Base-by-base conservation (phyloP, 768 basidiomycete species). In the Leccinum variicolor region DNA sequence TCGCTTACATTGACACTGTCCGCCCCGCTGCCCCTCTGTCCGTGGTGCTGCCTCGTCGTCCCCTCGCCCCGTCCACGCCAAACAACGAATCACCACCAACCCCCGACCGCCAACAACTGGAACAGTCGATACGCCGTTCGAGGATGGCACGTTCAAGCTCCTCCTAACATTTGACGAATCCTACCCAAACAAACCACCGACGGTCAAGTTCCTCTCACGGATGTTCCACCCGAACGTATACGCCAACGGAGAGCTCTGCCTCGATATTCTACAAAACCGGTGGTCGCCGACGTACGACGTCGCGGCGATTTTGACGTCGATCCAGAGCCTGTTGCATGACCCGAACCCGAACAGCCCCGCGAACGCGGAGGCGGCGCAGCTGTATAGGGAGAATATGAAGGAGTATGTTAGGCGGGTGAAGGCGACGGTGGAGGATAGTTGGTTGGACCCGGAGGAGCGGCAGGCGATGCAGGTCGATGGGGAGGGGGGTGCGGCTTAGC, bases 171-270 rank as follows among this genome's bases (percentile, higher is more conserved):
- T 99, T 66, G 95, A 98, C 71, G 97, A 99, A 67, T 90, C 92
- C 7, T 99, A 99, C 74, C 97, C 97, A 15, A 99, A 97, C 80
- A 98, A 98, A 71, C 94, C 97, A 0, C 97, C 97, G 3, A 89
- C 91, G 6, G 96, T 99, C 65, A 94, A 94, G 69, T 99, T 99
- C 80, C 84, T 98, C 31, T 94, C 92, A 36, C 81, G 89, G 62
- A 98, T 98, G 96, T 98, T 99, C 77, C 96, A 99, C 72, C 97
- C 97, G 0, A 99, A 98, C 76, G 95, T 99, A 10, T 99, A 98
- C 74, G 90, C 91, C 47, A 98, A 97, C 66, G 97, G 97, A 60
- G 96, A 98, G 71, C 89, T 99, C 52, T 99, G 97, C 71, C 81
- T 99, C 52, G 97, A 98, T 74, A 99, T 98, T 68, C 82, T 99